Base-by-base conservation (phyloP, 495 filamentous ascomycete species). In the Pseudoneurospora amorphoporcata region DNA sequence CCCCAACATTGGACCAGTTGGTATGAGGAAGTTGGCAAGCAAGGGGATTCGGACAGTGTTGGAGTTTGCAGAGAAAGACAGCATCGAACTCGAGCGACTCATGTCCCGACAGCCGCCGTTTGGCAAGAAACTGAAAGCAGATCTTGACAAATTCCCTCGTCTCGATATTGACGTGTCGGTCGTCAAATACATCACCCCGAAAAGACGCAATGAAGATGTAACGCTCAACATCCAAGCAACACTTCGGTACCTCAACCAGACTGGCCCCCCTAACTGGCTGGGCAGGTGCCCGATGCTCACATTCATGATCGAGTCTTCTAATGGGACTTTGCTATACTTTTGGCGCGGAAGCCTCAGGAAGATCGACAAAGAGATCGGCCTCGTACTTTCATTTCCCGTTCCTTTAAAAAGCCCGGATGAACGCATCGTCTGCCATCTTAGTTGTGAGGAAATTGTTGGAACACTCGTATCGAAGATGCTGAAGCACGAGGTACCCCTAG, bases 381-480 rank as follows among this genome's bases (percentile, higher is more conserved):
- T 90, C 14, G 88, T 91, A 6, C 76, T 94, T 16, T 79, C 84
- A 7, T 90, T 97, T 71, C 83, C 82, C 17, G 88, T 86, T 1
- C 81, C 87, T 0, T 75, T 97, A 53, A 85, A 83, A 9, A 81
- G 77, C 8, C 73, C 83, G 10, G 85, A 84, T 9, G 89, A 95
- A 65, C 82, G 79, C 17, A 84, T 98, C 58, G 82, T 82, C 32
- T 95, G 92, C 73, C 88, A 93, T 79, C 86, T 93, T 14, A 92
- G 91, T 81, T 98, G 95, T 75, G 95, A 98, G 80, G 92, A 93
- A 45, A 92, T 98, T 73, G 93, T 95, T 74, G 96, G 95, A 3
- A 98, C 96, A 0, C 79, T 88, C 71, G 85, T 88, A 58, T 83
- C 84, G 39, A 88, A 87, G 47, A 81, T 86, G 10, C 75, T 97